Evolutionary conservation across 306 rosid genomes (phyloP).

Genomic region (Datisca glomerata): DNA sequence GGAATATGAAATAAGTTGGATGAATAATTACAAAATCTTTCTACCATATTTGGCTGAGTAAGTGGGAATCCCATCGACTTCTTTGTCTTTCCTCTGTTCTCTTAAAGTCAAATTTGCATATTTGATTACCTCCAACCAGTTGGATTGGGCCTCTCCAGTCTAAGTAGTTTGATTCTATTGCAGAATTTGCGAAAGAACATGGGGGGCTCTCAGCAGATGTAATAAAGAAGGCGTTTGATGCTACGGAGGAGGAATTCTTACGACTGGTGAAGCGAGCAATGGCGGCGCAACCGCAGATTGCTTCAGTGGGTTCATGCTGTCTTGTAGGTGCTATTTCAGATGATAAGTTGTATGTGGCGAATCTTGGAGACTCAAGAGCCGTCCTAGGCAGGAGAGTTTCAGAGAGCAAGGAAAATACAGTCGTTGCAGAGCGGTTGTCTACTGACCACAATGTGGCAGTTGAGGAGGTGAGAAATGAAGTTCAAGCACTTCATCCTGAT

Average conservation of each 20-base stretch:
- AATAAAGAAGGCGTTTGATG: constrained; percentile 75
- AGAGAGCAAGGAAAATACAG: constrained; percentile 11
- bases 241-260: constrained; percentile 76
- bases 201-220: constrained; percentile 82
- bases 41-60: neutral
- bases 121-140: no score
- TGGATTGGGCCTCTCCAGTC: neutral
- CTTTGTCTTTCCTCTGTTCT: no score
- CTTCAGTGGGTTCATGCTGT: constrained; percentile 89
- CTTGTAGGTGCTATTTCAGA: constrained; percentile 82
- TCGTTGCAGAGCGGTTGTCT: constrained; percentile 72
- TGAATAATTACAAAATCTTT: neutral
- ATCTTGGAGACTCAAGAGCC: constrained; percentile 90
- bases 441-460: constrained; percentile 88
- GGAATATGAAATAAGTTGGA: neutral
- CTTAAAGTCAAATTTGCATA: neutral
- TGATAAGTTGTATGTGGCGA: constrained; percentile 63
- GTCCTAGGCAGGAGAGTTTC: constrained; percentile 65
- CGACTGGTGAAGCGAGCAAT: constrained; percentile 56
- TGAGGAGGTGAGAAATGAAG: constrained; percentile 88
- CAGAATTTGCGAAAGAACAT: constrained; percentile 72
- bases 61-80: no score
- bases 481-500: constrained; percentile 88
- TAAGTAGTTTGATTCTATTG: constrained; percentile 13
- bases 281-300: constrained; percentile 54